A percentile compares a stretch with the other conserved stretches of the same genome.
Evolutionary conservation across 1,284 basidiomycete species (phyloP).

Genomic region (Rhodotorula sp.): DNA sequence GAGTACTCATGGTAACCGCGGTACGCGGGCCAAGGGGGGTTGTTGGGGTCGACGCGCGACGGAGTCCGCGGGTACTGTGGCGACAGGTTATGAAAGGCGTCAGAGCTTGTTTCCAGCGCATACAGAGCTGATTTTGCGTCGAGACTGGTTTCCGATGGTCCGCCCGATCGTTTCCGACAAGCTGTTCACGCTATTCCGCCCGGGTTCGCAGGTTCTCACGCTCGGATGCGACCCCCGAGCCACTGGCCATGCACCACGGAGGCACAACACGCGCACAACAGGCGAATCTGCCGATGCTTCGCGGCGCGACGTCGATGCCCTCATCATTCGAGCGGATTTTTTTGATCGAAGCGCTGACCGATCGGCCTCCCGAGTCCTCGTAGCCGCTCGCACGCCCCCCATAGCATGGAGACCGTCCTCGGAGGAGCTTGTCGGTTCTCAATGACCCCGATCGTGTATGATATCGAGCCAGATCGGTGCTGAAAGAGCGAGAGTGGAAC

Average conservation of each 20-base stretch:
- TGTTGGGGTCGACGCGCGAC: conserved; percentile 69
- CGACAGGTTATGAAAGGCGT: neutral
- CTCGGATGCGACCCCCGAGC: no score
- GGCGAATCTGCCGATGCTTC: no score
- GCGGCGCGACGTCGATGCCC: no score
- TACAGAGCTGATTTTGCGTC: neutral
- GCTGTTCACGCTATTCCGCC: no score
- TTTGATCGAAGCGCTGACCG: neutral
- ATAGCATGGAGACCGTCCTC: neutral
- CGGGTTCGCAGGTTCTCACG: no score
- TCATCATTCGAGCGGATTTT: no score
- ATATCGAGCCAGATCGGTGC: neutral
- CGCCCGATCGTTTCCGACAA: no score
- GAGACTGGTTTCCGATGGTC: neutral
- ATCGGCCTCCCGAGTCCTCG: neutral
- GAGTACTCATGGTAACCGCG: conserved; percentile 83
- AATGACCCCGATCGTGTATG: no score
- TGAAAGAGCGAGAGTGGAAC: neutral
- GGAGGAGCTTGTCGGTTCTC: no score
- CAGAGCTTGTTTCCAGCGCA: neutral
- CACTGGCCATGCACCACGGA: no score
- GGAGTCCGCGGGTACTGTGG: conserved; percentile 55
- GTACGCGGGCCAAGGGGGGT: conserved; percentile 79
- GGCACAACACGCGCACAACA: no score
- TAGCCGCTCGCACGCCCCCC: neutral